Evolutionary conservation across 805 yeast species (phyloP).

Genomic region (Wickerhamomyces pijperi): DNA sequence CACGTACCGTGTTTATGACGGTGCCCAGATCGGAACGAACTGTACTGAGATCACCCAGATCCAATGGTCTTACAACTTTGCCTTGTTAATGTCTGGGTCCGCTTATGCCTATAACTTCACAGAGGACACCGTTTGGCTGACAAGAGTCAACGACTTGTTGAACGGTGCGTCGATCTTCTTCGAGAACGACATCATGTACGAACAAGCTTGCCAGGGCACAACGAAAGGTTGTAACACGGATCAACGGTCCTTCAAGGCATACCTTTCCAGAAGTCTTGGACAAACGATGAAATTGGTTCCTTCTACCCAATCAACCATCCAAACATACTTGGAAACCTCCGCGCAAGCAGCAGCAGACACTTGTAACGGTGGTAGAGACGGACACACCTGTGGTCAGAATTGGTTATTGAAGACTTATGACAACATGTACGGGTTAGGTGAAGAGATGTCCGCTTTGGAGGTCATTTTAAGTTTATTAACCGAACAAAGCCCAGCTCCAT

Average conservation of each 20-base stretch:
- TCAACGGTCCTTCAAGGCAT: slow-evolving; percentile 67
- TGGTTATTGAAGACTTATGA: slow-evolving; percentile 57
- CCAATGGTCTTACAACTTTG: slow-evolving; percentile 67
- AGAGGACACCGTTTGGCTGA: slow-evolving; percentile 37
- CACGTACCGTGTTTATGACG: slow-evolving; percentile 37
- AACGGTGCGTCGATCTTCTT: slow-evolving; percentile 38
- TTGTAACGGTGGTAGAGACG: slow-evolving; percentile 66
- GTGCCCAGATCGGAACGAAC: slow-evolving; percentile 38
- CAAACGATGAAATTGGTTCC: slow-evolving; percentile 47
- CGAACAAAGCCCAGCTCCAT: slow-evolving; percentile 38
- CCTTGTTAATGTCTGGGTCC: slow-evolving; percentile 52
- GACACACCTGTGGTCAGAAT: slow-evolving; percentile 63
- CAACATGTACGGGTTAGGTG: slow-evolving; percentile 62
- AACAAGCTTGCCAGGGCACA: slow-evolving; percentile 44
- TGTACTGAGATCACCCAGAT: slow-evolving; percentile 37
- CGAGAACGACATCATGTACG: slow-evolving; percentile 41
- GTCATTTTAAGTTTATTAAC: slow-evolving; percentile 40
- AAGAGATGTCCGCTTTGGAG: slow-evolving; percentile 68
- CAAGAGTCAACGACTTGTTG: slow-evolving; percentile 32
- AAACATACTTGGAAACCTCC: slow-evolving; percentile 30
- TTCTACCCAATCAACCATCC: slow-evolving; percentile 29
- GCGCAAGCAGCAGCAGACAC: slow-evolving; percentile 62
- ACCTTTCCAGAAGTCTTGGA: slow-evolving; percentile 54
- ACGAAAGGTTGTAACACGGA: slow-evolving; percentile 48
- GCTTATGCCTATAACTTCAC: slow-evolving; percentile 63